Percentiles rank a stretch among this genome's conserved stretches.
Conservation (phyloP, 768 basidiomycete species). For the Leccinum boreale region DNA sequence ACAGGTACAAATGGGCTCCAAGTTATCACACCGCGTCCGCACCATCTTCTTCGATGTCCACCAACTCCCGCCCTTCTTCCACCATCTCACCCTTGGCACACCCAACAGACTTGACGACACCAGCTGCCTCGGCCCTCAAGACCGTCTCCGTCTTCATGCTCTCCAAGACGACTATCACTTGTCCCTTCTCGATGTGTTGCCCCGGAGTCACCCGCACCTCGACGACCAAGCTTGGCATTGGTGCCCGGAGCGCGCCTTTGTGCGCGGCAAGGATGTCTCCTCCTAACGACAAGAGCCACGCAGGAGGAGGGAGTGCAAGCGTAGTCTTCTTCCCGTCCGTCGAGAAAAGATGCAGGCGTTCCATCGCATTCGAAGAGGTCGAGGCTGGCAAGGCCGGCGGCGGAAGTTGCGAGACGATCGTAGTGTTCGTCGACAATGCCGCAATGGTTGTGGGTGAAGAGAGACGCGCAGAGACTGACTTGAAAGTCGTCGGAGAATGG, state of each 20-base stretch:
- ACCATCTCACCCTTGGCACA: conserved; percentile 91
- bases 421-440: conserved; percentile 50
- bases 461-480: conserved; percentile 56
- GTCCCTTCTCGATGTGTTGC: conserved; percentile 75
- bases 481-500: conserved; percentile 35
- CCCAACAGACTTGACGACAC: conserved; percentile 66
- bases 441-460: conserved; percentile 51
- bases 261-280: conserved; percentile 51
- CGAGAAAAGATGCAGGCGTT: conserved; percentile 74
- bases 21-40: conserved; percentile 6
- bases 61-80: conserved; percentile 77
- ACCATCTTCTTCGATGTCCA: conserved; percentile 55
- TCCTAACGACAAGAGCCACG: conserved; percentile 68
- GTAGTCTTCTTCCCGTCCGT: conserved; percentile 57
- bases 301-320: conserved; percentile 63
- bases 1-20: background rate
- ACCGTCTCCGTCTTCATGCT: conserved; percentile 99
- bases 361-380: conserved; percentile 53
- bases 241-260: conserved; percentile 70
- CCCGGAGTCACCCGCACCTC: conserved; percentile 80
- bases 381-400: conserved; percentile 53
- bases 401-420: conserved; percentile 70
- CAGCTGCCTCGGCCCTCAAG: conserved; percentile 64
- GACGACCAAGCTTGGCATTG: conserved; percentile 93
- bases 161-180: conserved; percentile 80